Evolutionary conservation across 2,329 filamentous ascomycete species (phyloP).

Genomic region (Magnaporthales sp.): DNA sequence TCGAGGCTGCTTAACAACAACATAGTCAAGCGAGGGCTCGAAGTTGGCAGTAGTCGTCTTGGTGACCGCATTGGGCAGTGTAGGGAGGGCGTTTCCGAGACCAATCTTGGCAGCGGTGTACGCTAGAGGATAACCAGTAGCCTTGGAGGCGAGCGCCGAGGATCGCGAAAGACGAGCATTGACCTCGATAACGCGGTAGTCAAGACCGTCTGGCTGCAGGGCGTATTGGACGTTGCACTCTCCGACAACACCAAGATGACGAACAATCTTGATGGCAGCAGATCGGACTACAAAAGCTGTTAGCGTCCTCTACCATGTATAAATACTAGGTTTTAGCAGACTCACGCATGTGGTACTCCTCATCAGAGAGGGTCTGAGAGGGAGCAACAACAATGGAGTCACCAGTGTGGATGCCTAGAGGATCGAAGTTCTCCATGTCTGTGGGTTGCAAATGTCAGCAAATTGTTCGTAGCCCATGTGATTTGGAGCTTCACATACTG

Average conservation of each 20-base stretch:
- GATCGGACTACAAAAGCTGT: slow-evolving; percentile 52
- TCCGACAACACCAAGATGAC: slow-evolving; percentile 92
- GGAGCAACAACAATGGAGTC: slow-evolving; percentile 97
- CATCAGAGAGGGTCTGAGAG: slow-evolving; percentile 91
- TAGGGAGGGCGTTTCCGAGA: slow-evolving; percentile 87
- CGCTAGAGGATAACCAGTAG: slow-evolving; percentile 89
- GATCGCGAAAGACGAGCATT: slow-evolving; percentile 94
- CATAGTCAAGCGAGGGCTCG: slow-evolving; percentile 93
- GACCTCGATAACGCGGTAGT: slow-evolving; percentile 99
- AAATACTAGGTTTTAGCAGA: background rate
- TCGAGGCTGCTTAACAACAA: slow-evolving; percentile 96
- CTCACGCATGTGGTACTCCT: slow-evolving; percentile 88
- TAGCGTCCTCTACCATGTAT: background rate
- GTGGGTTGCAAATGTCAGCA: background rate
- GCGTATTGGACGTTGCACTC: slow-evolving; percentile 99
- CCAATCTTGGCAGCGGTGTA: slow-evolving; percentile 96
- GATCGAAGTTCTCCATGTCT: slow-evolving; percentile 99
- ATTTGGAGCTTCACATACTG: slow-evolving; percentile 27
- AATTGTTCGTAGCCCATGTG: background rate
- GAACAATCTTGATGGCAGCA: slow-evolving; percentile 93
- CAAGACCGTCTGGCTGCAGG: slow-evolving; percentile 85
- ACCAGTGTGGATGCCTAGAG: slow-evolving; percentile 93
- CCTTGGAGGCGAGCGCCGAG: slow-evolving; percentile 92
- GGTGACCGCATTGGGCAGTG: slow-evolving; percentile 94
- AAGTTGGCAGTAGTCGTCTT: slow-evolving; percentile 98